Conservation (phyloP, 2,329 filamentous ascomycete species). For the Curvularia eragrostidis region DNA sequence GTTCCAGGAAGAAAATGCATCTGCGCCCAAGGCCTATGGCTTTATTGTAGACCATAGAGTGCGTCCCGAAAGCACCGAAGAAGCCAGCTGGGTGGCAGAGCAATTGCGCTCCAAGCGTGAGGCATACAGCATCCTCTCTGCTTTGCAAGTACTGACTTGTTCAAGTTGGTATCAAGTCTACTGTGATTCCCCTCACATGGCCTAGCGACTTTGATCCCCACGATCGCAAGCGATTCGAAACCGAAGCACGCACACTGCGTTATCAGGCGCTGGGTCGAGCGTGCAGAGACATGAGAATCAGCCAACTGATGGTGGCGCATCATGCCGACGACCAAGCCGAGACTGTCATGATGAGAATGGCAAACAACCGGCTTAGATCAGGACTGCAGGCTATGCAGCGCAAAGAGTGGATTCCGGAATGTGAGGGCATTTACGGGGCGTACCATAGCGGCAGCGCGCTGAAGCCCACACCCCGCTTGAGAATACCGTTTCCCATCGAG, state of each 20-base stretch:
- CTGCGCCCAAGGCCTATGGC: conserved; percentile 52
- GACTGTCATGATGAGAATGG: conserved; percentile 81
- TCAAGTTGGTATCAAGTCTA: conserved; percentile 39
- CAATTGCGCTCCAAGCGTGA: conserved; percentile 56
- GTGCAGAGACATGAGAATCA: conserved; percentile 61
- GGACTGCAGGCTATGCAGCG: conserved; percentile 74
- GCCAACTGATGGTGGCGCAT: conserved; percentile 77
- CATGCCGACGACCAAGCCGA: conserved; percentile 92
- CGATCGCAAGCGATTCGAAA: conserved; percentile 73
- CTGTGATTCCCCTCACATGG: conserved; percentile 51
- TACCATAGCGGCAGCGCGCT: conserved; percentile 52
- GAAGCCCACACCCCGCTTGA: conserved; percentile 10
- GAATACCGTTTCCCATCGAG: conserved; percentile 57
- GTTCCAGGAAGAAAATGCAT: conserved; percentile 14
- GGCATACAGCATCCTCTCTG: conserved; percentile 6
- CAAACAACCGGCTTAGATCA: conserved; percentile 69
- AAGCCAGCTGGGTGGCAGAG: conserved; percentile 60
- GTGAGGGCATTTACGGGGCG: conserved; percentile 74
- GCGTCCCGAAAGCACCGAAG: conserved; percentile 61
- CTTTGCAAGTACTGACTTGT: conserved; percentile 17
- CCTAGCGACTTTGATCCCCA: conserved; percentile 46
- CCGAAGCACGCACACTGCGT: conserved; percentile 73
- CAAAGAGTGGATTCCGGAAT: conserved; percentile 79
- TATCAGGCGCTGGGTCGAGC: conserved; percentile 73
- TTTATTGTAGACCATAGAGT: conserved; percentile 68